These are phyloP conservation scores for Linanthus parryae DNA, from an alignment of 148 eudicot species.

Conservation along the genomic window DNA sequence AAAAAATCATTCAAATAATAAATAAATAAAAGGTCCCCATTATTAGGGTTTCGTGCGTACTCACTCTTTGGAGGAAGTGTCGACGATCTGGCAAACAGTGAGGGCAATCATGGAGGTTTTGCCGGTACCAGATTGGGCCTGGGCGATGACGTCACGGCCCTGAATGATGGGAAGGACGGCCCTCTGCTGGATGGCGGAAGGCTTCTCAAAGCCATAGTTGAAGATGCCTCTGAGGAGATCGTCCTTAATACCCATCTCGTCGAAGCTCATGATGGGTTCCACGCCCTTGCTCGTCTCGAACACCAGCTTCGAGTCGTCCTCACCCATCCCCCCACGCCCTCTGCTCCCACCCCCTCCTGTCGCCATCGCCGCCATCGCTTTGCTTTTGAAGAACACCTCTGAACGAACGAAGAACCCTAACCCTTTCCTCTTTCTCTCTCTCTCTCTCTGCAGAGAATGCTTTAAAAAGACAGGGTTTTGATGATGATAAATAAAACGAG, in stretches of 20 bases:
- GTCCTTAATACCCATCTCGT: slow-evolving; percentile 82
- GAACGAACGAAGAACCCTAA: too few relatives aligned
- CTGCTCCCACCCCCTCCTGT: too few relatives aligned
- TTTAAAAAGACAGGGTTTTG: too few relatives aligned
- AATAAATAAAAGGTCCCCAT: too few relatives aligned
- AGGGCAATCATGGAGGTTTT: slow-evolving; percentile 94
- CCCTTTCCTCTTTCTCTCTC: too few relatives aligned
- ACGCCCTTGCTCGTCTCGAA: slow-evolving; percentile 74
- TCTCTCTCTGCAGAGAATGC: too few relatives aligned
- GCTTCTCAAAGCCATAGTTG: slow-evolving; percentile 78
- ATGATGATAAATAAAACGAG: too few relatives aligned
- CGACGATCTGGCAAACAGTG: slow-evolving; percentile 81
- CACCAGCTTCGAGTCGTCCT: slow-evolving; percentile 58
- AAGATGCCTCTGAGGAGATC: slow-evolving; percentile 67
- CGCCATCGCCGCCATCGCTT: too few relatives aligned
- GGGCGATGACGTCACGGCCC: slow-evolving; percentile 93
- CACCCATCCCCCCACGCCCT: slow-evolving; percentile 13
- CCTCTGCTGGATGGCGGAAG: slow-evolving; percentile 92
- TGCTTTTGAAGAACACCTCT: too few relatives aligned
- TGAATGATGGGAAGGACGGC: slow-evolving; percentile 73
- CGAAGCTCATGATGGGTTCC: slow-evolving; percentile 65
- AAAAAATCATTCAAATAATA: too few relatives aligned
- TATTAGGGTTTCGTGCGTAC: too few relatives aligned
- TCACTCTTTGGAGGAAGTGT: slow-evolving; percentile 67
- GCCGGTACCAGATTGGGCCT: slow-evolving; percentile 96